A percentile compares a stretch with the other conserved stretches of the same genome.
These are phyloP conservation scores for Fistulinella prunicolor DNA, from an alignment of 768 basidiomycete species.

Conservation along the genomic window DNA sequence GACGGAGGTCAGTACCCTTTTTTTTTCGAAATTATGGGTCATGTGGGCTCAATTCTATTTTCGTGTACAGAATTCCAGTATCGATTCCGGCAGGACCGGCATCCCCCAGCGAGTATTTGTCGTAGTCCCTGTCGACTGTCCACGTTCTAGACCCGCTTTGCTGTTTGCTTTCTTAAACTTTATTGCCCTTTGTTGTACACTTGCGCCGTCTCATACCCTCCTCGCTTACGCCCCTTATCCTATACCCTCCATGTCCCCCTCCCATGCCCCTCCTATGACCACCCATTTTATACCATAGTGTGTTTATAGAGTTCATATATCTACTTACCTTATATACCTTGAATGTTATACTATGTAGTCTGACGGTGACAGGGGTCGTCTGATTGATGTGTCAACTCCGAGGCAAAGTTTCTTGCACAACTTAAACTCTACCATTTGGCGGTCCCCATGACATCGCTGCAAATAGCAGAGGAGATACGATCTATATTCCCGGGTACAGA, in stretches of 20 bases:
- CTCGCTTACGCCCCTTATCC: conserved; percentile 1
- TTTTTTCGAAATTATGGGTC: not conserved
- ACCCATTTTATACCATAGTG: conserved; percentile 20
- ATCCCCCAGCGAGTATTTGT: conserved; percentile 40
- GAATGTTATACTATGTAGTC: conserved; percentile 9
- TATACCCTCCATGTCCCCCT: conserved; percentile 20
- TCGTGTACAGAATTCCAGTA: conserved; percentile 56
- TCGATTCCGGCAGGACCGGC: conserved; percentile 51
- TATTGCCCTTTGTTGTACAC: conserved; percentile 26
- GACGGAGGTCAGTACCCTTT: conserved; percentile 44
- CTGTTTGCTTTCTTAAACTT: conserved; percentile 9
- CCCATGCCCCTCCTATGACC: conserved; percentile 16
- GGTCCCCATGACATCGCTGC: conserved; percentile 63
- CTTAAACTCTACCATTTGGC: no score
- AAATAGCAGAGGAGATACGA: conserved; percentile 79
- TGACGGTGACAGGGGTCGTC: not conserved
- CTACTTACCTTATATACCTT: conserved; percentile 20
- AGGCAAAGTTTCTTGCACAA: no score
- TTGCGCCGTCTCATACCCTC: conserved; percentile 16
- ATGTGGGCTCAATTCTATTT: conserved; percentile 7
- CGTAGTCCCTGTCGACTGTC: conserved; percentile 52
- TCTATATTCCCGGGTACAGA: conserved; percentile 70
- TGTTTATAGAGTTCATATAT: conserved; percentile 21
- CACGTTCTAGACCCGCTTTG: conserved; percentile 46
- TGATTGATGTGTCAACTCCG: no score